phyloP scores from a whole-genome alignment of 2,329 filamentous ascomycete species.

The Penicillium frequentans region DNA sequence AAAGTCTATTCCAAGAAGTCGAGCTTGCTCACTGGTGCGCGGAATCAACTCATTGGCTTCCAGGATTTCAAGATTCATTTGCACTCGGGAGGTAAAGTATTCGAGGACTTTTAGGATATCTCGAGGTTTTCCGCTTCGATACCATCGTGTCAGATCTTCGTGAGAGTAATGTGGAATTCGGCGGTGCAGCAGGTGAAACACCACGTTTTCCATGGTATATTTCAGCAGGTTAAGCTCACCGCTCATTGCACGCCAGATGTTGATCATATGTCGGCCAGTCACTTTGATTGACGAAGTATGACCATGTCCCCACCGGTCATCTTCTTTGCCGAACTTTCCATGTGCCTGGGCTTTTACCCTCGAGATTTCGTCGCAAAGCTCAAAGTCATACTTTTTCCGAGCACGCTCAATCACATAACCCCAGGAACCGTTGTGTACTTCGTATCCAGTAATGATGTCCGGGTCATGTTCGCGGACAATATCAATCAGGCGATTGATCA shows the following conservation, averaged over 20 bases:
- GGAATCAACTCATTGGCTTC: constrained; percentile 86
- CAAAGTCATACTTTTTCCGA: constrained; percentile 79
- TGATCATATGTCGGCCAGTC: constrained; percentile 95
- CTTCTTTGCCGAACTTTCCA: constrained; percentile 80
- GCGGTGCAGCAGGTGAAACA: constrained; percentile 83
- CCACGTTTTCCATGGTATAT: constrained; percentile 95
- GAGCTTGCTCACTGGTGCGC: constrained; percentile 89
- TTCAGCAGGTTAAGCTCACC: constrained; percentile 83
- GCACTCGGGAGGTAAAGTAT: constrained; percentile 74
- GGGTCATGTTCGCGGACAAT: constrained; percentile 83
- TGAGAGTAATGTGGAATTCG: constrained; percentile 86
- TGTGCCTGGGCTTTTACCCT: constrained; percentile 82
- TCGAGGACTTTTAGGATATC: constrained; percentile 73
- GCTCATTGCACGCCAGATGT: constrained; percentile 94
- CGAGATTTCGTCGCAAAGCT: constrained; percentile 88
- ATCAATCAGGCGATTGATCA: constrained; percentile 82
- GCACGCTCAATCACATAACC: constrained; percentile 93
- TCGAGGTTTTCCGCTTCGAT: constrained; percentile 64
- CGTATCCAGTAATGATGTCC: constrained; percentile 90
- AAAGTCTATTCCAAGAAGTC: constrained; percentile 91
- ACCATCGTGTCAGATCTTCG: constrained; percentile 79
- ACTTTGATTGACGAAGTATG: constrained; percentile 88
- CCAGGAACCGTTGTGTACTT: constrained; percentile 92
- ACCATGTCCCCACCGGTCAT: constrained; percentile 89
- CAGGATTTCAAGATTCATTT: constrained; percentile 84